These are phyloP conservation scores for Fusarium vanettenii DNA, from an alignment of 2,329 filamentous ascomycete genomes.

Conservation along the genomic window DNA sequence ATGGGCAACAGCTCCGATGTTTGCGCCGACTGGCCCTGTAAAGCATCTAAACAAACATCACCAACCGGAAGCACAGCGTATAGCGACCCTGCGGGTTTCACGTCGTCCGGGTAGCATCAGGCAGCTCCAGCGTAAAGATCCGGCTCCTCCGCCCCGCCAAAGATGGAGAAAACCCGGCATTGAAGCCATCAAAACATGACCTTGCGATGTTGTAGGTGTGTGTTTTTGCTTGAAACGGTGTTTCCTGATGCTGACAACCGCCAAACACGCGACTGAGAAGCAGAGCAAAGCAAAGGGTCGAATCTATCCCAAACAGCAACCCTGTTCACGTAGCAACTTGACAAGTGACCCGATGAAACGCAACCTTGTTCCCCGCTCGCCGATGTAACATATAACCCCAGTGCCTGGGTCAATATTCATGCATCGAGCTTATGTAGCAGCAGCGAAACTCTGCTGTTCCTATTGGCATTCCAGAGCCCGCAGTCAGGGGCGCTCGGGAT, in stretches of 20 bases:
- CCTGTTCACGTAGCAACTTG: constrained; percentile 25
- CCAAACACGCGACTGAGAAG: constrained; percentile 10
- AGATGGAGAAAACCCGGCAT: neutral
- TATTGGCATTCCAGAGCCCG: neutral
- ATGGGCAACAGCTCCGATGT: neutral
- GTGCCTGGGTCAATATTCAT: neutral
- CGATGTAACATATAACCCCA: neutral
- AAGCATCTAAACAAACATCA: neutral
- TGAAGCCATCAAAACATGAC: constrained; percentile 8
- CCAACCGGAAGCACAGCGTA: neutral
- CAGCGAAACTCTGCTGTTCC: neutral
- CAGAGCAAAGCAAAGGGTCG: neutral
- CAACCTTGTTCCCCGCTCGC: neutral
- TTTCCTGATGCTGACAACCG: neutral
- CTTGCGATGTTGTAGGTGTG: neutral
- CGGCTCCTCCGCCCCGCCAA: neutral
- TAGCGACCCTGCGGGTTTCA: neutral
- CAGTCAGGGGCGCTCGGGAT: neutral
- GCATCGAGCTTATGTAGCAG: neutral
- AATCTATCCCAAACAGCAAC: constrained; percentile 8
- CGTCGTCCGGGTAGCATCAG: constrained; percentile 11
- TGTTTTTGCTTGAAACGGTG: constrained; percentile 16
- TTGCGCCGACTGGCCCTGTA: constrained; percentile 2
- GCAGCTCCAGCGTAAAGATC: constrained; percentile 6
- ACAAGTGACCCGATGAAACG: constrained; percentile 9